Evolutionary conservation across 495 filamentous ascomycete genomes (phyloP).

Genomic region (Aspergillus ostianus): DNA sequence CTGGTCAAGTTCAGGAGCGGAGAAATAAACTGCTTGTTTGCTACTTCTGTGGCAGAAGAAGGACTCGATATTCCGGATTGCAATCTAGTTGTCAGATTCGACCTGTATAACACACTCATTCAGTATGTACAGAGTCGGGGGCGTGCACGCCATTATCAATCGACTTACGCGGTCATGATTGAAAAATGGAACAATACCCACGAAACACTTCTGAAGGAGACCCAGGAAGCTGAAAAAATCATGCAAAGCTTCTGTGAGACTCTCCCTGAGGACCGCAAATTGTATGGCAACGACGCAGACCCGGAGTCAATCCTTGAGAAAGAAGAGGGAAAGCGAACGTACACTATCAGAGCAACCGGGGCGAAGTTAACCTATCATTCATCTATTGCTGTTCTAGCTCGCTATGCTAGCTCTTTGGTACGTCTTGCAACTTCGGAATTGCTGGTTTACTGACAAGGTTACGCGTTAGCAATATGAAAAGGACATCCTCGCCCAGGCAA

Average conservation of each 20-base stretch:
- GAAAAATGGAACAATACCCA: conserved; percentile 67
- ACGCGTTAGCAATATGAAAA: conserved; percentile 54
- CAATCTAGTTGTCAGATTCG: conserved; percentile 85
- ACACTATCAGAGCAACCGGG: conserved; percentile 63
- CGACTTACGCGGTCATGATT: conserved; percentile 80
- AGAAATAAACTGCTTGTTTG: conserved; percentile 83
- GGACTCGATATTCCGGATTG: conserved; percentile 96
- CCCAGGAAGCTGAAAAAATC: conserved; percentile 49
- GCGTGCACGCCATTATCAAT: conserved; percentile 74
- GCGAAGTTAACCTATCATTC: conserved; percentile 79
- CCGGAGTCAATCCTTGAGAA: conserved; percentile 54
- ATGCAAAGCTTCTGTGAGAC: conserved; percentile 74
- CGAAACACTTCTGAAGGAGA: conserved; percentile 51
- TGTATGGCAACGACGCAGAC: conserved; percentile 61
- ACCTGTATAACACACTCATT: conserved; percentile 88
- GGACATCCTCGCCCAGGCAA: conserved; percentile 52
- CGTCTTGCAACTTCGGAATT: conserved; percentile 22
- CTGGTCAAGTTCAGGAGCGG: conserved; percentile 77
- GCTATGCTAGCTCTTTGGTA: conserved; percentile 60
- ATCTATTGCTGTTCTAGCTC: conserved; percentile 63
- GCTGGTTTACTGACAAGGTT: conserved; percentile 3
- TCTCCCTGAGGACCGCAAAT: conserved; percentile 71
- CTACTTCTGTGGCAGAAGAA: conserved; percentile 91
- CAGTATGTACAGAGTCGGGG: conserved; percentile 95
- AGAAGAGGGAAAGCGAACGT: conserved; percentile 54